These are phyloP conservation scores for Pelargonium myrrhifolium DNA, from an alignment of 441 rosid species.

Conservation along the genomic window DNA sequence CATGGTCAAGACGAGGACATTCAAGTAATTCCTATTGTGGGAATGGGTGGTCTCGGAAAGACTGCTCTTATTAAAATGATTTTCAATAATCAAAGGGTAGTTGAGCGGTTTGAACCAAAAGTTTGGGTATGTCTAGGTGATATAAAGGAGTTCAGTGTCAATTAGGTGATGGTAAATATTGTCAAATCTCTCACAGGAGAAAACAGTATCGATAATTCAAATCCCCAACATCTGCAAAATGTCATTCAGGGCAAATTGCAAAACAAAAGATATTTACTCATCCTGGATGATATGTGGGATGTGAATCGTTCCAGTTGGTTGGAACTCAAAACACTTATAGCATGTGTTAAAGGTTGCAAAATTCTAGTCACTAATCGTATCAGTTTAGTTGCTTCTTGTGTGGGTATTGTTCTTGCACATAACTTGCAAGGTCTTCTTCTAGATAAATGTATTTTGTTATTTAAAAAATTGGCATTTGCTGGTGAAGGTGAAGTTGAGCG, in stretches of 20 bases:
- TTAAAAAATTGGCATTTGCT: conserved; percentile 9
- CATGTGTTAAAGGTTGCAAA: conserved; percentile 16
- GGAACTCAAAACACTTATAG: neutral
- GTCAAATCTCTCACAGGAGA: neutral
- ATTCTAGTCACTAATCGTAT: neutral
- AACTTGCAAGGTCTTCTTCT: neutral
- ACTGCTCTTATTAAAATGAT: conserved; percentile 15
- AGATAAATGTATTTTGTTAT: neutral
- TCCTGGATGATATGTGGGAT: conserved; percentile 14
- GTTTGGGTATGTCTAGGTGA: conserved; percentile 1
- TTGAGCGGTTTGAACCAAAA: neutral
- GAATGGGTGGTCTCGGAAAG: conserved; percentile 23
- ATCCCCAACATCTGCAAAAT: neutral
- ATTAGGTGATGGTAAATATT: neutral
- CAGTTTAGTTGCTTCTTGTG: neutral
- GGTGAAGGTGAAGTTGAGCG: neutral
- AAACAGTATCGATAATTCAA: neutral
- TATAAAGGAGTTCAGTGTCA: neutral
- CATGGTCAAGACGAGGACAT: neutral
- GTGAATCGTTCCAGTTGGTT: neutral
- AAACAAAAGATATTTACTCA: conserved; percentile 2
- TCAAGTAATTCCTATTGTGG: conserved; percentile 12
- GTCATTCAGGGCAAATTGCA: neutral
- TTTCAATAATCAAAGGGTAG: conserved; percentile 4
- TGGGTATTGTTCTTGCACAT: neutral